Conservation (phyloP, 1,284 basidiomycete species). For the Cutaneotrichosporon dermatis region DNA sequence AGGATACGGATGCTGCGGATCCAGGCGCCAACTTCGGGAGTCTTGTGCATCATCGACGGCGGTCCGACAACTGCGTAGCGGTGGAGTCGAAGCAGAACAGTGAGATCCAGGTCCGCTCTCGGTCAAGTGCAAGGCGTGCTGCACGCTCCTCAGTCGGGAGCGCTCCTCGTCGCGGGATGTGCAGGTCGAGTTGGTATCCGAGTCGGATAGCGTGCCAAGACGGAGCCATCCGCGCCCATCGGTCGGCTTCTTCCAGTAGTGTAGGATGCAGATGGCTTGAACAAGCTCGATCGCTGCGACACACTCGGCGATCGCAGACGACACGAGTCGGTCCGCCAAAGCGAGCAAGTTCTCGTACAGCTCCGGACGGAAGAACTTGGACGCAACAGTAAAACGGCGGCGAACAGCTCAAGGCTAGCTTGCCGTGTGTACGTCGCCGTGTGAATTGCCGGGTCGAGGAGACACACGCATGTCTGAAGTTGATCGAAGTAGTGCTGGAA, state of each 20-base stretch:
- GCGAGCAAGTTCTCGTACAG: conserved; percentile 18
- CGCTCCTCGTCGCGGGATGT: conserved; percentile 18
- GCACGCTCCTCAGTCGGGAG: conserved; percentile 23
- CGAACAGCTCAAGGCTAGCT: conserved; percentile 17
- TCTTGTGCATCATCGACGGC: conserved; percentile 21
- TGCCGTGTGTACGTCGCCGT: conserved; percentile 15
- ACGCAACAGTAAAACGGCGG: conserved; percentile 19
- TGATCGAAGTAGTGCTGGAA: conserved; percentile 25
- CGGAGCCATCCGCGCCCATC: conserved; percentile 22
- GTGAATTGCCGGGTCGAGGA: conserved; percentile 22
- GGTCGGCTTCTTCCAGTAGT: conserved; percentile 24
- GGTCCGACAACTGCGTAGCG: conserved; percentile 21
- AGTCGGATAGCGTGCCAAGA: conserved; percentile 33
- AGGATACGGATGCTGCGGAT: conserved; percentile 14
- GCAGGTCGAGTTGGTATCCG: conserved; percentile 29
- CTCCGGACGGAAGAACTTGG: conserved; percentile 24
- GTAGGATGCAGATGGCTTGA: conserved; percentile 23
- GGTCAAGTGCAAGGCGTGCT: conserved; percentile 22
- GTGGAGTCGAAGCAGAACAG: conserved; percentile 24
- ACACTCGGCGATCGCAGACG: conserved; percentile 15
- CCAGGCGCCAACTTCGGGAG: conserved; percentile 18
- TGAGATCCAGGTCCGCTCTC: conserved; percentile 27
- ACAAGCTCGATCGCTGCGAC: conserved; percentile 20
- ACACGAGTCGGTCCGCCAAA: conserved; percentile 15
- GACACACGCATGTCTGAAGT: conserved; percentile 25